Evolutionary conservation across 768 basidiomycete species (phyloP).

Genomic region (Pulveroboletus ravenelii): DNA sequence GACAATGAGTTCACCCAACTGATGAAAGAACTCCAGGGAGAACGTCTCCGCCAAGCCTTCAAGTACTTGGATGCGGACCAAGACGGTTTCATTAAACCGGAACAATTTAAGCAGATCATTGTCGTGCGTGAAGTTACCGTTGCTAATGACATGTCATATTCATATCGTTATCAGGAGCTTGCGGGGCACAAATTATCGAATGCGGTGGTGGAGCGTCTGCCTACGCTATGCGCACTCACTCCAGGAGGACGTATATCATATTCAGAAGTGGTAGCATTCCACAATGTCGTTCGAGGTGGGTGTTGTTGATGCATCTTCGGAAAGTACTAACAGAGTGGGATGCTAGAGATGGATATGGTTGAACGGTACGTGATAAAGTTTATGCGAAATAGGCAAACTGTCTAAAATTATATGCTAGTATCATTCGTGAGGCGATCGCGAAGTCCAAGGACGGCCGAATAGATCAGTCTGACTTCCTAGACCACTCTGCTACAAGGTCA

Average conservation of each 20-base stretch:
- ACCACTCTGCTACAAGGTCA: conserved; percentile 79
- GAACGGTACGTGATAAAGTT: conserved; percentile 53
- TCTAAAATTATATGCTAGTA: conserved; percentile 37
- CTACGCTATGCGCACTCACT: conserved; percentile 85
- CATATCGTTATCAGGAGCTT: conserved; percentile 60
- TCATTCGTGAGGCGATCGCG: conserved; percentile 84
- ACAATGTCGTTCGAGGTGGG: conserved; percentile 89
- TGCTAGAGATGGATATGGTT: conserved; percentile 88
- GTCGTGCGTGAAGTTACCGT: conserved; percentile 49
- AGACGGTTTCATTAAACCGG: conserved; percentile 90
- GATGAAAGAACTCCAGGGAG: conserved; percentile 98
- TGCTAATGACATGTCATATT: neutral
- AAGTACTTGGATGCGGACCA: conserved; percentile 83
- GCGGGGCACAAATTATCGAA: conserved; percentile 97
- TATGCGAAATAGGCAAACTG: neutral
- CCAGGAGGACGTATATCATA: conserved; percentile 91
- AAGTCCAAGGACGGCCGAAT: conserved; percentile 95
- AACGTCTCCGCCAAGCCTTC: conserved; percentile 95
- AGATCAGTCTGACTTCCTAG: conserved; percentile 91
- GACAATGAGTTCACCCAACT: conserved; percentile 97
- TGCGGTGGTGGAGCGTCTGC: conserved; percentile 85
- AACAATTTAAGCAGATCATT: conserved; percentile 94
- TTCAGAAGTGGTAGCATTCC: conserved; percentile 94
- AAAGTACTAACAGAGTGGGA: conserved; percentile 6
- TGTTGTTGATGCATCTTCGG: conserved; percentile 5